phyloP scores from a whole-genome alignment of 306 rosid genomes.

The Spatholobus suberectus region DNA sequence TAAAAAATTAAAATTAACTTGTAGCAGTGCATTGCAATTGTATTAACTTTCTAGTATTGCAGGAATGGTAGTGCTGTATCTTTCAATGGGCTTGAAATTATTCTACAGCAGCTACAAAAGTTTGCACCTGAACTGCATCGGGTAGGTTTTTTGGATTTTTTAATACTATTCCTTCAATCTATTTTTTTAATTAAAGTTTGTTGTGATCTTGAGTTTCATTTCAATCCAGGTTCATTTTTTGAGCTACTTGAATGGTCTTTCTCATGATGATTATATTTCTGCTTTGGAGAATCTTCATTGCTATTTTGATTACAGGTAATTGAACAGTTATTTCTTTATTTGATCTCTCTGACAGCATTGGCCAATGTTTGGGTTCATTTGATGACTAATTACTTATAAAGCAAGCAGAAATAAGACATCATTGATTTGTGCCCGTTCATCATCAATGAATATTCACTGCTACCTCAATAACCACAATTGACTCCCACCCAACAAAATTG shows the following conservation, averaged over 20 bases:
- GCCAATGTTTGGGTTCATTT: slow-evolving; percentile 17
- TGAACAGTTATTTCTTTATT: slow-evolving; percentile 28
- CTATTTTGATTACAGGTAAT: slow-evolving; percentile 95
- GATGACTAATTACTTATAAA: not conserved
- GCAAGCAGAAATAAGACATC: not conserved
- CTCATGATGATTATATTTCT: slow-evolving; percentile 82
- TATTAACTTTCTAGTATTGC: slow-evolving; percentile 42
- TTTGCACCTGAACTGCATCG: slow-evolving; percentile 97
- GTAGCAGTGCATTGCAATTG: slow-evolving; percentile 24
- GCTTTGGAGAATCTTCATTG: slow-evolving; percentile 92
- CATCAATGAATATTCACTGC: slow-evolving; percentile 10
- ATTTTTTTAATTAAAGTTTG: slow-evolving; percentile 21
- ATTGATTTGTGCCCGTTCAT: not conserved
- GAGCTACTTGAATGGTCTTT: slow-evolving; percentile 81
- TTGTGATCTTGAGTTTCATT: slow-evolving; percentile 34
- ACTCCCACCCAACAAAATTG: not conserved
- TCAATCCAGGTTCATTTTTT: slow-evolving; percentile 84
- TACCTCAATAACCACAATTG: not conserved
- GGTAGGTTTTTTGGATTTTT: slow-evolving; percentile 50
- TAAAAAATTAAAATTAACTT: not conserved
- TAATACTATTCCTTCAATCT: not conserved
- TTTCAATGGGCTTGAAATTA: slow-evolving; percentile 73
- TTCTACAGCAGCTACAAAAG: slow-evolving; percentile 79
- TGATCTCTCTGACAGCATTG: not conserved
- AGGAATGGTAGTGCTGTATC: slow-evolving; percentile 80